phyloP scores from a whole-genome alignment of 2,329 filamentous ascomycete species.

The Scytalidium lignicola region DNA sequence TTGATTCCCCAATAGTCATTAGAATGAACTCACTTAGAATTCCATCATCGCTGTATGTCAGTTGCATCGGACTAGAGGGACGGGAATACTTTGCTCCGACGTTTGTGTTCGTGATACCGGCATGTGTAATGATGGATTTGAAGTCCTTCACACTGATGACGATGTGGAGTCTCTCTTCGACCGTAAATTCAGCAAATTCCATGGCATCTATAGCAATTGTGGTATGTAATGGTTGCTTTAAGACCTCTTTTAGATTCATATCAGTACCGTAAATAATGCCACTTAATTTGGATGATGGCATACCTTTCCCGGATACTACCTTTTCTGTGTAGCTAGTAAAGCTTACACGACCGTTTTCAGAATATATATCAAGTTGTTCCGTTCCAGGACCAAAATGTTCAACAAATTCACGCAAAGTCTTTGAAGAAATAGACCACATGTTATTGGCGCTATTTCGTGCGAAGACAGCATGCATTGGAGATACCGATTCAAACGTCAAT shows the following conservation, averaged over 20 bases:
- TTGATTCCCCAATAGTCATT: constrained; percentile 70
- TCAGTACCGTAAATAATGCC: constrained; percentile 8
- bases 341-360: constrained; percentile 62
- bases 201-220: constrained; percentile 71
- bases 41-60: constrained; percentile 64
- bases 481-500: constrained; percentile 66
- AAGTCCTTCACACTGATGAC: constrained; percentile 81
- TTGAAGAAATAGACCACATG: constrained; percentile 67
- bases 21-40: constrained; percentile 72
- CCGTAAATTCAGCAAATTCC: constrained; percentile 70
- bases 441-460: constrained; percentile 61
- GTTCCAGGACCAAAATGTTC: constrained; percentile 78
- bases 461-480: constrained; percentile 75
- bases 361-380: constrained; percentile 74
- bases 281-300: constrained; percentile 3
- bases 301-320: constrained; percentile 62
- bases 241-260: constrained; percentile 47
- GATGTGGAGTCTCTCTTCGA: constrained; percentile 72
- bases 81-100: constrained; percentile 66
- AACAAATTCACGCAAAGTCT: constrained; percentile 67
- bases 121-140: constrained; percentile 71
- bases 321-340: constrained; percentile 82
- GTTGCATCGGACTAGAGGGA: constrained; percentile 66
- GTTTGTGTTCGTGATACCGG: constrained; percentile 61
- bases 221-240: constrained; percentile 77